phyloP scores from a whole-genome alignment of 805 yeast species.

The Kluyveromyces wickerhamii region DNA sequence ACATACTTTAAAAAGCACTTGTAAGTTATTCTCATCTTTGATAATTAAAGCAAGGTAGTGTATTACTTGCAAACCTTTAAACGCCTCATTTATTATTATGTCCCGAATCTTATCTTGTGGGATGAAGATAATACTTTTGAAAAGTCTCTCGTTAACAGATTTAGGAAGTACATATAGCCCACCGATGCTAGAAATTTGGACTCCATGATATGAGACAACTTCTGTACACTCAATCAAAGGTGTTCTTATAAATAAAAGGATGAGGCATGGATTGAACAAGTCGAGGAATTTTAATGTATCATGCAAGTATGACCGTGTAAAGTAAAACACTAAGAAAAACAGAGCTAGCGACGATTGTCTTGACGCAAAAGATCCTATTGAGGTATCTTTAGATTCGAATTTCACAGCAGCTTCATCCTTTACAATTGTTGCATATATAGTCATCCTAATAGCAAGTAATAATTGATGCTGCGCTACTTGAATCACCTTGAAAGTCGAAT shows the following conservation, averaged over 20 bases:
- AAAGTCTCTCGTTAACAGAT: conserved; percentile 9
- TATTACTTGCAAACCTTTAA: conserved; percentile 56
- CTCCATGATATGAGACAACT: conserved; percentile 21
- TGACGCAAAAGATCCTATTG: not conserved
- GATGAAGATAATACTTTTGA: conserved; percentile 34
- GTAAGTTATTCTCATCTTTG: conserved; percentile 29
- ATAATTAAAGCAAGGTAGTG: conserved; percentile 56
- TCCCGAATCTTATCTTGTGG: conserved; percentile 53
- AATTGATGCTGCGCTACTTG: too few relatives aligned
- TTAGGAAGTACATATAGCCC: conserved; percentile 23
- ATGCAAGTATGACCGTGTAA: too few relatives aligned
- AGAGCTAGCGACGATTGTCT: too few relatives aligned
- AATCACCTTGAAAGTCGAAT: too few relatives aligned
- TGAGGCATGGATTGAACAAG: not conserved
- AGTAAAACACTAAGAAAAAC: too few relatives aligned
- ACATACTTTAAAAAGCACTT: conserved; percentile 30
- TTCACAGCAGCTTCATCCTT: not conserved
- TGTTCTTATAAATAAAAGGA: conserved; percentile 7
- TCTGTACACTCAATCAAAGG: conserved; percentile 20
- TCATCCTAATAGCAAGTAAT: not conserved
- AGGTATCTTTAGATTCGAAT: not conserved
- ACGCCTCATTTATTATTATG: conserved; percentile 68
- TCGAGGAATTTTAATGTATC: too few relatives aligned
- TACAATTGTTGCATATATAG: not conserved
- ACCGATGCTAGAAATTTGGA: conserved; percentile 15